A percentile compares a stretch with the other conserved stretches of the same genome.
Conservation (phyloP, 768 basidiomycete species). For the Leccinum obscurum region DNA sequence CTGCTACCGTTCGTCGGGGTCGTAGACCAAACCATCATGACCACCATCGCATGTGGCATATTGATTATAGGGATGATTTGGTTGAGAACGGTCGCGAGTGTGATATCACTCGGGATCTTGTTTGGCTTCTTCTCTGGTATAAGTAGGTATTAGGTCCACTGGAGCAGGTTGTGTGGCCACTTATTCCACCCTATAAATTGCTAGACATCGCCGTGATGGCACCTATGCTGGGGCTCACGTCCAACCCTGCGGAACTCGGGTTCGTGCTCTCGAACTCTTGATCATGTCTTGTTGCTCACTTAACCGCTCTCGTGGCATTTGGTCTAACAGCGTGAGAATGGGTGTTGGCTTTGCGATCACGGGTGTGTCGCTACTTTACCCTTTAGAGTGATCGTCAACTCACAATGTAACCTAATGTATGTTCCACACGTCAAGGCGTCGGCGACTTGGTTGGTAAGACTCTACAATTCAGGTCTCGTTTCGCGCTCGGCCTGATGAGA, state of each 20-base stretch:
- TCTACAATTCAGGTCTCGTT: not conserved
- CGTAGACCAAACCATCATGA: conserved; percentile 42
- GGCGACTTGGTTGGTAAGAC: conserved; percentile 24
- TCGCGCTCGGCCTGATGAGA: not conserved
- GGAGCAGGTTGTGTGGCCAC: too few species aligned
- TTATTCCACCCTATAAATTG: too few species aligned
- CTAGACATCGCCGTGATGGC: conserved; percentile 41
- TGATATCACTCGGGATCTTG: conserved; percentile 42
- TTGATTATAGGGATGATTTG: conserved; percentile 45
- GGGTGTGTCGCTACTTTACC: conserved; percentile 26
- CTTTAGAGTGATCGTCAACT: not conserved
- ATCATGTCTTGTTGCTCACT: not conserved
- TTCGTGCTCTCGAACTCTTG: conserved; percentile 16
- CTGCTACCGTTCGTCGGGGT: conserved; percentile 42
- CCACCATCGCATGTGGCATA: conserved; percentile 33
- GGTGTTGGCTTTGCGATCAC: conserved; percentile 49
- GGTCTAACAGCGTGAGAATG: conserved; percentile 34
- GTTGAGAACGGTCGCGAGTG: conserved; percentile 36
- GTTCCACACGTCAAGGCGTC: conserved; percentile 13
- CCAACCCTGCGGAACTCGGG: conserved; percentile 53
- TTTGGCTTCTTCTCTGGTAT: conserved; percentile 52
- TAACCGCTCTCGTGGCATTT: not conserved
- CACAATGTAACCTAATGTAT: not conserved
- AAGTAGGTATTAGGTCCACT: conserved; percentile 27
- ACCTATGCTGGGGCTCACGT: conserved; percentile 47